These are phyloP conservation scores for Pythium vanterpoolii DNA, from an alignment of 352 stramenopile genomes.

Conservation along the genomic window DNA sequence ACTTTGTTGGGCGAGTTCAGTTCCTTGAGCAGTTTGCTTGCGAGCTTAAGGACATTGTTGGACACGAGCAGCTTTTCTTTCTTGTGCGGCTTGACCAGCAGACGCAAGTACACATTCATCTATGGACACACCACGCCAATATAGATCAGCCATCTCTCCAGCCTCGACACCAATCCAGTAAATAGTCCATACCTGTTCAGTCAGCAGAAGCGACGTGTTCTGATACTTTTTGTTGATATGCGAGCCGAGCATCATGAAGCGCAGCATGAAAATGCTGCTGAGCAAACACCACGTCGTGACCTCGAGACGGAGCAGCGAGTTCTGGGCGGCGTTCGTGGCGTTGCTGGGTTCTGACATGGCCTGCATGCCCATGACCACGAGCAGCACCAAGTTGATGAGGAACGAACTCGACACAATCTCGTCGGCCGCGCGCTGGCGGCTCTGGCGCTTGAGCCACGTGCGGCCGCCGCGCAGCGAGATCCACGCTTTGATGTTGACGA, in stretches of 20 bases:
- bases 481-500: slow-evolving; percentile 90
- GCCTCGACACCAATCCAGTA: not conserved
- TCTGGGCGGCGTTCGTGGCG: slow-evolving; percentile 42
- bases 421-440: slow-evolving; percentile 79
- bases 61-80: slow-evolving; percentile 88
- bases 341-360: slow-evolving; percentile 56
- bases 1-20: slow-evolving; percentile 91
- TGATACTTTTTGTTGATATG: slow-evolving; percentile 92
- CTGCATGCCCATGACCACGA: slow-evolving; percentile 85
- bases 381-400: slow-evolving; percentile 80
- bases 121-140: slow-evolving; percentile 20
- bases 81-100: slow-evolving; percentile 83
- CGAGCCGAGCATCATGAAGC: slow-evolving; percentile 89
- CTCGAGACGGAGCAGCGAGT: slow-evolving; percentile 77
- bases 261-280: slow-evolving; percentile 86
- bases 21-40: slow-evolving; percentile 89
- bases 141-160: not conserved
- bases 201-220: slow-evolving; percentile 89
- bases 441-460: slow-evolving; percentile 87
- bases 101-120: slow-evolving; percentile 86
- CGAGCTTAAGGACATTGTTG: slow-evolving; percentile 90
- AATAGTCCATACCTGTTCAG: slow-evolving; percentile 84
- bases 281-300: slow-evolving; percentile 87
- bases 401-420: slow-evolving; percentile 89
- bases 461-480: slow-evolving; percentile 82